Conservation (phyloP, 2,329 filamentous ascomycete genomes). For the Macrophomina phaseolina region DNA sequence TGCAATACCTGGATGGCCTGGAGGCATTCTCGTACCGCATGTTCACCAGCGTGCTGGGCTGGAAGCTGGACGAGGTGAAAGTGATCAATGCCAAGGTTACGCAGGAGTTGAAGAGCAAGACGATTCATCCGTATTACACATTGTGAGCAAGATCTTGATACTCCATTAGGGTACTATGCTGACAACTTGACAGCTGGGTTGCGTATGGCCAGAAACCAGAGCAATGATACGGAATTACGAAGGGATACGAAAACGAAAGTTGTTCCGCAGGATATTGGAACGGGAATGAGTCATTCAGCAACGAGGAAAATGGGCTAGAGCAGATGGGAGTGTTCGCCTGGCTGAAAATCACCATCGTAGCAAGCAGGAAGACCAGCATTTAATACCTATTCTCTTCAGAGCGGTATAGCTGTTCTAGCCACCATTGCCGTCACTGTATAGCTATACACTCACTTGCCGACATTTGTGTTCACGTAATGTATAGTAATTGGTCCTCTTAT, state of each 20-base stretch:
- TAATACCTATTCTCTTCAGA: no score
- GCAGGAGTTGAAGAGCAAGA: slow-evolving; percentile 38
- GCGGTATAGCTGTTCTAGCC: no score
- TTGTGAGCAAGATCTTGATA: slow-evolving; percentile 32
- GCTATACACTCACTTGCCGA: no score
- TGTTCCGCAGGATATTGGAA: no score
- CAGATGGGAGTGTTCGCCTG: no score
- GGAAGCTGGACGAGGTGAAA: slow-evolving; percentile 52
- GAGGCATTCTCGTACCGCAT: slow-evolving; percentile 51
- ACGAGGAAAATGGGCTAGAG: no score
- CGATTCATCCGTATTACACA: slow-evolving; percentile 40
- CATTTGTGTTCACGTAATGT: no score
- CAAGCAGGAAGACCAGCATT: no score
- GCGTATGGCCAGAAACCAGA: neutral
- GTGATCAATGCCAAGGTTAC: slow-evolving; percentile 43
- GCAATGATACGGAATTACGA: neutral
- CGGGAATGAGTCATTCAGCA: no score
- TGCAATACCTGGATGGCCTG: slow-evolving; percentile 49
- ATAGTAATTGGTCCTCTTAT: no score
- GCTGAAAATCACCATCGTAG: no score
- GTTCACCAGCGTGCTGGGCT: slow-evolving; percentile 49
- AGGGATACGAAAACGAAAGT: neutral
- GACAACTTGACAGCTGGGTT: neutral
- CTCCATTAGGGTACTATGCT: neutral
- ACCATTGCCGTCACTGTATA: no score